phyloP scores from a whole-genome alignment of 116 monocot genomes.

The Thalassia testudinum region DNA sequence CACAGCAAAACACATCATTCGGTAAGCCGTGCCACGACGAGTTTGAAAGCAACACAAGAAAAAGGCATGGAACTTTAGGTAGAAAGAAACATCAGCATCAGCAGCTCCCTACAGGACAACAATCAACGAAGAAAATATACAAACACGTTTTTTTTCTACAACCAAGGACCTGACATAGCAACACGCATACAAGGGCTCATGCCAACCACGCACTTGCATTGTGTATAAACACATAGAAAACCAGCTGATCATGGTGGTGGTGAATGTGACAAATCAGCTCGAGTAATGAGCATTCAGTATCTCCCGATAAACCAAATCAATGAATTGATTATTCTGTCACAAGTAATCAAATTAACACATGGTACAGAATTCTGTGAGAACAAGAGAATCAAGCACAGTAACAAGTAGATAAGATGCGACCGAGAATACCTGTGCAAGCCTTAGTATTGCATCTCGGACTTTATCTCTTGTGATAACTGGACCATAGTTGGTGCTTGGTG shows the following conservation, averaged over 20 bases:
- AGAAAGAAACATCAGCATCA: too few species aligned
- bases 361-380: neutral
- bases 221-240: neutral
- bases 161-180: neutral
- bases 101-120: too few species aligned
- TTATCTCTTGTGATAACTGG: slow-evolving; percentile 65
- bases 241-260: too few species aligned
- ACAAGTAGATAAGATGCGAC: neutral
- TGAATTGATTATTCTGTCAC: slow-evolving; percentile 41
- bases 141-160: neutral
- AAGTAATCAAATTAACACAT: neutral
- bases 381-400: neutral
- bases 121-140: too few species aligned
- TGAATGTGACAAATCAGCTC: neutral
- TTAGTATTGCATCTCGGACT: slow-evolving; percentile 55
- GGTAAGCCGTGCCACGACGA: too few species aligned
- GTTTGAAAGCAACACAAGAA: too few species aligned
- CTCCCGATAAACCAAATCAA: slow-evolving; percentile 64
- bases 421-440: slow-evolving; percentile 68
- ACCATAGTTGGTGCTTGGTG: slow-evolving; percentile 31
- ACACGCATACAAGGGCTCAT: neutral
- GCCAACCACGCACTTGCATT: neutral
- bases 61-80: too few species aligned
- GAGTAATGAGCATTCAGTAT: slow-evolving; percentile 28
- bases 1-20: too few species aligned